Percentiles rank a stretch among this genome's conserved stretches.
These are phyloP conservation scores for Glycine soja DNA, from an alignment of 306 rosid genomes.

Conservation along the genomic window DNA sequence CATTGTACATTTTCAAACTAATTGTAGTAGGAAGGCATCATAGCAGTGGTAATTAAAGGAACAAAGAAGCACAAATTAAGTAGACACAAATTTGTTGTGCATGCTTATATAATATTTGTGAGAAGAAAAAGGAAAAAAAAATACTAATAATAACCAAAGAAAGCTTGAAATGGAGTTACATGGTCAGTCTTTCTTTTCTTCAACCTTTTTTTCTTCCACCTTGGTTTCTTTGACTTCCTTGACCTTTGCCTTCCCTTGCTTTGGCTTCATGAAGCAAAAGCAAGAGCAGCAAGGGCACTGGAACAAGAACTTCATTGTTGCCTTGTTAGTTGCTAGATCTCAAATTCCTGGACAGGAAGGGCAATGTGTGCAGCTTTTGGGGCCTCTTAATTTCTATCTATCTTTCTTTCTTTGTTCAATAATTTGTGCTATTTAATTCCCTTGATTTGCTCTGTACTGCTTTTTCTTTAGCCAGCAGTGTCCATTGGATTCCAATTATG, in stretches of 20 bases:
- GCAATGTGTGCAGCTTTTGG: conserved; percentile 36
- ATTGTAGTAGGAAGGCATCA: not conserved
- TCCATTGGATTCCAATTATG: conserved; percentile 65
- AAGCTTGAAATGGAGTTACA: conserved; percentile 20
- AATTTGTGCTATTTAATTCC: conserved; percentile 30
- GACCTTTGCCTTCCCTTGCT: conserved; percentile 58
- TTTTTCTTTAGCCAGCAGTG: not conserved
- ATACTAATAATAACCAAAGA: conserved; percentile 1
- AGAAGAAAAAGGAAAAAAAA: conserved; percentile 5
- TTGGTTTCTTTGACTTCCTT: conserved; percentile 57
- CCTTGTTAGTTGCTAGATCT: conserved; percentile 35
- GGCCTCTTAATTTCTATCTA: conserved; percentile 39
- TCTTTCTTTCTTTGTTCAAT: conserved; percentile 42
- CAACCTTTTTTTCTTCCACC: conserved; percentile 39
- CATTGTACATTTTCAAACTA: conserved; percentile 35
- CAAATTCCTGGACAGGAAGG: conserved; percentile 39
- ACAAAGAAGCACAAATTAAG: conserved; percentile 34
- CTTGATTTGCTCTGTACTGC: not conserved
- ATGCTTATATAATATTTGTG: conserved; percentile 42
- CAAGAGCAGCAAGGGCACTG: conserved; percentile 67
- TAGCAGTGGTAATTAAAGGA: conserved; percentile 24
- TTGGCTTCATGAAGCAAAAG: conserved; percentile 72
- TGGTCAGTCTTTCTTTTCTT: conserved; percentile 61
- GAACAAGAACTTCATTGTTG: conserved; percentile 62
- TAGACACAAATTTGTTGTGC: conserved; percentile 26